Evolutionary conservation across 306 rosid species (phyloP).

Genomic region (Bauhinia variegata): DNA sequence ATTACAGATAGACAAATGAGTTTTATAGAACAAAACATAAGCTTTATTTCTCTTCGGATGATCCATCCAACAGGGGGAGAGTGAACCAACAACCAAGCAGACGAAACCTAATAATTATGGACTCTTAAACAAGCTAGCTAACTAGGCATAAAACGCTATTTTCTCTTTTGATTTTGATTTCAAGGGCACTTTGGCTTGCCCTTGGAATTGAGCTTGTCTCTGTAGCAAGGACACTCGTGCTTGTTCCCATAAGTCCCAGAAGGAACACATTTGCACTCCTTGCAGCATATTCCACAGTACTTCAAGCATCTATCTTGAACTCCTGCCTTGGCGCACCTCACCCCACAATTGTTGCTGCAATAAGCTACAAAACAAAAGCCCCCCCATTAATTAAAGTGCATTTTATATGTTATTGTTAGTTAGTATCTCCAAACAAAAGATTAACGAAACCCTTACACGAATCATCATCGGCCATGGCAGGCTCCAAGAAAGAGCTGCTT

Average conservation of each 20-base stretch:
- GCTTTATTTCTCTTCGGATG: too few species aligned
- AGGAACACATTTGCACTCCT: conserved; percentile 77
- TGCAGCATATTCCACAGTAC: conserved; percentile 74
- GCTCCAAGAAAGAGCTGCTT: conserved; percentile 46
- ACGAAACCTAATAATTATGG: too few species aligned
- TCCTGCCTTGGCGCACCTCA: conserved; percentile 61
- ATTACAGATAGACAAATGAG: too few species aligned
- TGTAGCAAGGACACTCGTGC: conserved; percentile 79
- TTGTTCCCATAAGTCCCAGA: conserved; percentile 82
- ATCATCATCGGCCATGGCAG: conserved; percentile 41
- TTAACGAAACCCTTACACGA: conserved; percentile 38
- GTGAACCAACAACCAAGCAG: too few species aligned
- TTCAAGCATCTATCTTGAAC: conserved; percentile 64
- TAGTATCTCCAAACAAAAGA: too few species aligned
- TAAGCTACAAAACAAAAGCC: conserved; percentile 25
- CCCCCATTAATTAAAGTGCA: too few species aligned
- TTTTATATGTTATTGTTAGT: too few species aligned
- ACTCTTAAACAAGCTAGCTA: too few species aligned
- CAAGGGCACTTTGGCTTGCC: conserved; percentile 78
- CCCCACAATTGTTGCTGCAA: conserved; percentile 55
- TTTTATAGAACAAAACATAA: too few species aligned
- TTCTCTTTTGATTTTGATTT: neutral
- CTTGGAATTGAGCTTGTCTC: conserved; percentile 62
- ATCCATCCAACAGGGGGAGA: too few species aligned
- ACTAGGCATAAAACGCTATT: too few species aligned